Evolutionary conservation across 192 early-diverging fungal species (phyloP).

Genomic region (Mortierella antarctica): DNA sequence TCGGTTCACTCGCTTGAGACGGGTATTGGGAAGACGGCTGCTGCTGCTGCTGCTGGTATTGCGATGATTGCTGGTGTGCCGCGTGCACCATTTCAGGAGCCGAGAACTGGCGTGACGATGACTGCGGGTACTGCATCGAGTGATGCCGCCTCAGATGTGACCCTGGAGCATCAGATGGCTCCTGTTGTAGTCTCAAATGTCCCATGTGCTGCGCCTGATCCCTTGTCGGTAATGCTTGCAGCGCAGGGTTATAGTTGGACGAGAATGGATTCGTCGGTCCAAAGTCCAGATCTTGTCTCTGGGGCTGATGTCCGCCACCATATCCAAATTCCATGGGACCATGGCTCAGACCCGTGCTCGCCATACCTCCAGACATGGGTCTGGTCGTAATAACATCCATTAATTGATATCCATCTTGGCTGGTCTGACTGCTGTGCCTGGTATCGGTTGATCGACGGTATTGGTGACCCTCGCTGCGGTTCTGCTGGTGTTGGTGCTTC

Average conservation of each 20-base stretch:
- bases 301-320: not conserved
- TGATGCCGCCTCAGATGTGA: conserved; percentile 31
- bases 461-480: conserved; percentile 4
- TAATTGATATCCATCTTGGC: conserved; percentile 43
- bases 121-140: conserved; percentile 34
- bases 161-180: not conserved
- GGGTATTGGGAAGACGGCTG: no score
- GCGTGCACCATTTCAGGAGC: not conserved
- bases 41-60: conserved; percentile 18
- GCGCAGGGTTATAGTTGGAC: not conserved
- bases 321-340: conserved; percentile 17
- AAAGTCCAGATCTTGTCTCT: conserved; percentile 6
- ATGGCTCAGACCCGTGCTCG: not conserved
- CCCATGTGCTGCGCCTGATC: conserved; percentile 1
- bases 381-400: conserved; percentile 39
- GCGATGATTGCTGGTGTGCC: not conserved
- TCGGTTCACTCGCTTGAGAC: conserved; percentile 3
- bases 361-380: conserved; percentile 35
- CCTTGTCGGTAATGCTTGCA: conserved; percentile 8
- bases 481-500: conserved; percentile 33
- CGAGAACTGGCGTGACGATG: not conserved
- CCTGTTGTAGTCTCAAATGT: not conserved
- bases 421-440: conserved; percentile 27
- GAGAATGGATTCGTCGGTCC: conserved; percentile 18
- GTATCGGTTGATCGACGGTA: conserved; percentile 25